phyloP scores from a whole-genome alignment of 2,329 filamentous ascomycete genomes.

The Colletotrichum eleusines region DNA sequence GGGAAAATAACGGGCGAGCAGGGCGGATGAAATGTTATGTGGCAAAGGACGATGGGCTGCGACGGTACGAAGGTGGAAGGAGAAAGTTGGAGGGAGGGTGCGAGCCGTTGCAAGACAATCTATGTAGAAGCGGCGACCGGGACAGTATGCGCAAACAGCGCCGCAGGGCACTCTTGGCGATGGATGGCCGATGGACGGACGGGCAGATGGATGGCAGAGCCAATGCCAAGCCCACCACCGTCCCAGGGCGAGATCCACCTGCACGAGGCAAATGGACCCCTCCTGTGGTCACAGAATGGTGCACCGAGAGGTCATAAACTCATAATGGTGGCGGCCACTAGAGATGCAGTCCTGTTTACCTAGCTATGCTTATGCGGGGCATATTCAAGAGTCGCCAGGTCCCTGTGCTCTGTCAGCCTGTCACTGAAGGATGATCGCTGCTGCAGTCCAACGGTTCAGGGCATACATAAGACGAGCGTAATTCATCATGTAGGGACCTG shows the following conservation, averaged over 20 bases:
- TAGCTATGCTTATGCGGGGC: constrained; percentile 40
- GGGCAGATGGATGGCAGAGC: constrained; percentile 15
- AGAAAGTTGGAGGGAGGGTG: background rate
- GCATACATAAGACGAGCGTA: background rate
- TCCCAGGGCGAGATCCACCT: constrained; percentile 37
- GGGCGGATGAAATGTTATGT: background rate
- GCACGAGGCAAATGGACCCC: constrained; percentile 35
- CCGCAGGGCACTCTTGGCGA: constrained; percentile 29
- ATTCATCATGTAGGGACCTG: background rate
- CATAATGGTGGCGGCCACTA: constrained; percentile 21
- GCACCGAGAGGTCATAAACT: constrained; percentile 20
- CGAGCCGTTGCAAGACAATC: background rate
- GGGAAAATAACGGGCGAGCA: background rate
- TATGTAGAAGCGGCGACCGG: background rate
- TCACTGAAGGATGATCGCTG: background rate
- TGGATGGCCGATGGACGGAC: constrained; percentile 19
- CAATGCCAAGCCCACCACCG: constrained; percentile 33
- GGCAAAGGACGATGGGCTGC: background rate
- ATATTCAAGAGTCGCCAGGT: constrained; percentile 31
- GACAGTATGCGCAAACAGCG: constrained; percentile 8
- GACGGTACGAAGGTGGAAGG: constrained; percentile 2
- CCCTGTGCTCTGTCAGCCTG: constrained; percentile 34
- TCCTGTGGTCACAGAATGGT: constrained; percentile 37
- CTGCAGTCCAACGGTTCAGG: background rate
- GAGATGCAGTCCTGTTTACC: constrained; percentile 1